Percentiles rank a stretch among this genome's conserved stretches.
These are phyloP conservation scores for Scutellaria baicalensis DNA, from an alignment of 257 asterid species.

Conservation along the genomic window DNA sequence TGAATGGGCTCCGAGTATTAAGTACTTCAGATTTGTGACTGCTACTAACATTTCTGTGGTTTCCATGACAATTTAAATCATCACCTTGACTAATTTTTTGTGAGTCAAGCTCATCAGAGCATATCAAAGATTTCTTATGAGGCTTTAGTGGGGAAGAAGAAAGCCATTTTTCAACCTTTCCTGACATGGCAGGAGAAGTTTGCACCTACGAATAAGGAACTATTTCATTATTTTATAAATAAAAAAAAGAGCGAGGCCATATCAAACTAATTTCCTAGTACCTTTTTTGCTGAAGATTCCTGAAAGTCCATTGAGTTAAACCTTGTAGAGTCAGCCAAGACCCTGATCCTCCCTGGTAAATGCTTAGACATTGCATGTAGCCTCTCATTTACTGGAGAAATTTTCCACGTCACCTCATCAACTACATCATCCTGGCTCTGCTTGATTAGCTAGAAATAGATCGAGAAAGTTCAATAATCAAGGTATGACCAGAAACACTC, in stretches of 20 bases:
- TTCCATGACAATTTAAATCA: slow-evolving; percentile 27
- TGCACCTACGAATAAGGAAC: slow-evolving; percentile 29
- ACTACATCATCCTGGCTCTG: slow-evolving; percentile 89
- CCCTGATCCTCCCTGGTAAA: slow-evolving; percentile 52
- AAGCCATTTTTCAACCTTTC: slow-evolving; percentile 68
- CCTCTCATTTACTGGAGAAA: slow-evolving; percentile 88
- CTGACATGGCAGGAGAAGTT: slow-evolving; percentile 46
- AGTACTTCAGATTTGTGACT: slow-evolving; percentile 32
- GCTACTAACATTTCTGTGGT: slow-evolving; percentile 18
- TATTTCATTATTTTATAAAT: slow-evolving; percentile 1
- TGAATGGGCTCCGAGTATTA: slow-evolving; percentile 69
- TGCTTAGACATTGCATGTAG: slow-evolving; percentile 73
- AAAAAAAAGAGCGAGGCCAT: not conserved
- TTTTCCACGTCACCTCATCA: slow-evolving; percentile 88
- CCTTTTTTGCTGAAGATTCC: slow-evolving; percentile 65
- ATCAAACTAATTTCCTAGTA: slow-evolving; percentile 10
- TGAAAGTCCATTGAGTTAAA: slow-evolving; percentile 64
- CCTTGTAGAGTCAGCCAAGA: slow-evolving; percentile 75
- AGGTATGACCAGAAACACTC: not conserved
- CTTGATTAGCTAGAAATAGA: slow-evolving; percentile 57
- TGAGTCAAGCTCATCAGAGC: slow-evolving; percentile 32
- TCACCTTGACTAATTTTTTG: slow-evolving; percentile 21
- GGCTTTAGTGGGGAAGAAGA: slow-evolving; percentile 61
- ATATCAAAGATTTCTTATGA: slow-evolving; percentile 37
- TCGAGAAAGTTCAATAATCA: slow-evolving; percentile 8